These are phyloP conservation scores for Dittrichia graveolens DNA, from an alignment of 129 eudicot species.

Conservation along the genomic window DNA sequence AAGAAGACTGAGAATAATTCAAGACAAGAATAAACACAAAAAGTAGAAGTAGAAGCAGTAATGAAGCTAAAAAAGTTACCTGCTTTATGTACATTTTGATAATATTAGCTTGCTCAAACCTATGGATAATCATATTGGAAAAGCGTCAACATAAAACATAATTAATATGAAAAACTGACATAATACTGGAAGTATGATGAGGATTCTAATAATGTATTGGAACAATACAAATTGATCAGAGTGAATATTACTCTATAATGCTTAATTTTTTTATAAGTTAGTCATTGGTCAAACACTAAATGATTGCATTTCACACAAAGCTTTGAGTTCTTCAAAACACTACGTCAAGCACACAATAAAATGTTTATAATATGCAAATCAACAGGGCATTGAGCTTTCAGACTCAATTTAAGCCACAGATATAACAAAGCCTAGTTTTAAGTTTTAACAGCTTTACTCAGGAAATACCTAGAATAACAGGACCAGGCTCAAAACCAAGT, in stretches of 20 bases:
- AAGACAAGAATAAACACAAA: conserved; percentile 2
- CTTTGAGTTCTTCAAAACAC: conserved; percentile 7
- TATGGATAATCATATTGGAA: conserved; percentile 18
- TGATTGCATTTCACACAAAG: conserved; percentile 12
- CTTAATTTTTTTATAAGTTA: neutral
- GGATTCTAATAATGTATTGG: neutral
- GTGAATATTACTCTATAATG: neutral
- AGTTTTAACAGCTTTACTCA: neutral
- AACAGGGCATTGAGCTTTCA: neutral
- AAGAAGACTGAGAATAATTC: neutral
- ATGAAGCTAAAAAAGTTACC: conserved; percentile 38
- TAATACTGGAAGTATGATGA: neutral
- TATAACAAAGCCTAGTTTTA: neutral
- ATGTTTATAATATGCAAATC: neutral
- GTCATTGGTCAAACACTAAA: conserved; percentile 3
- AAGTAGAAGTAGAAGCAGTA: neutral
- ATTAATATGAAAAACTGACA: conserved; percentile 1
- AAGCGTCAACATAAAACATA: conserved; percentile 1
- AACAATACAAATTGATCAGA: neutral
- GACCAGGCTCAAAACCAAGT: neutral
- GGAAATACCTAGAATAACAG: neutral
- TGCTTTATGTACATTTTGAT: conserved; percentile 83
- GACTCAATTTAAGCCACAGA: neutral
- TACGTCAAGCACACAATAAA: neutral
- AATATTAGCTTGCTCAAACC: conserved; percentile 24